Evolutionary conservation across 768 basidiomycete species (phyloP).

Genomic region (Psilocybe sp.): DNA sequence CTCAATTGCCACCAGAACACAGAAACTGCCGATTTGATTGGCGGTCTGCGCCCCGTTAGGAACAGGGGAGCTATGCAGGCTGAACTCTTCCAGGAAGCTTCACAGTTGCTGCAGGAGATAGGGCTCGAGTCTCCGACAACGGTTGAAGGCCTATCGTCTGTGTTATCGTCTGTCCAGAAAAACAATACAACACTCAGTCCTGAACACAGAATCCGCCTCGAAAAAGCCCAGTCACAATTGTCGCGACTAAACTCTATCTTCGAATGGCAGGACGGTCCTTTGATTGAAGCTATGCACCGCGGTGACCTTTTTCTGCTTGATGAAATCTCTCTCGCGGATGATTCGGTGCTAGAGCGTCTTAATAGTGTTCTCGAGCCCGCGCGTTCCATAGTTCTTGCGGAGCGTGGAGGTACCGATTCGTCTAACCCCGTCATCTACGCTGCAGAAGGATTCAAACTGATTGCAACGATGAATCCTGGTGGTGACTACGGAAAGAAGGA

Average conservation of each 20-base stretch:
- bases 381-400: conserved; percentile 86
- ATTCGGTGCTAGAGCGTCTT: conserved; percentile 94
- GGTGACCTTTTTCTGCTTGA: conserved; percentile 91
- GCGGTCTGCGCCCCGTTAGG: conserved; percentile 85
- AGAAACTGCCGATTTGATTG: conserved; percentile 95
- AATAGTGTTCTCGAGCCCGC: conserved; percentile 96
- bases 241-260: conserved; percentile 72
- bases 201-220: conserved; percentile 29
- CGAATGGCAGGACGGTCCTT: conserved; percentile 97
- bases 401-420: conserved; percentile 77
- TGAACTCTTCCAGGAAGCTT: conserved; percentile 44
- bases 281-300: conserved; percentile 84
- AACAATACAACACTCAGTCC: conserved; percentile 22
- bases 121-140: conserved; percentile 31
- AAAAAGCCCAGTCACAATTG: conserved; percentile 42
- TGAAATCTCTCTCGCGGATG: conserved; percentile 96
- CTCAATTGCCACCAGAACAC: conserved; percentile 98
- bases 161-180: conserved; percentile 27
- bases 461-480: conserved; percentile 99
- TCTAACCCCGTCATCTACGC: conserved; percentile 70
- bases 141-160: conserved; percentile 22
- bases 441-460: conserved; percentile 70
- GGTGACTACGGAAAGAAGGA: conserved; percentile 99
- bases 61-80: conserved; percentile 60
- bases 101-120: conserved; percentile 35